A percentile compares a stretch with the other conserved stretches of the same genome.
Evolutionary conservation across 2,329 filamentous ascomycete species (phyloP).

Genomic region (Xylaria hypoxylon): DNA sequence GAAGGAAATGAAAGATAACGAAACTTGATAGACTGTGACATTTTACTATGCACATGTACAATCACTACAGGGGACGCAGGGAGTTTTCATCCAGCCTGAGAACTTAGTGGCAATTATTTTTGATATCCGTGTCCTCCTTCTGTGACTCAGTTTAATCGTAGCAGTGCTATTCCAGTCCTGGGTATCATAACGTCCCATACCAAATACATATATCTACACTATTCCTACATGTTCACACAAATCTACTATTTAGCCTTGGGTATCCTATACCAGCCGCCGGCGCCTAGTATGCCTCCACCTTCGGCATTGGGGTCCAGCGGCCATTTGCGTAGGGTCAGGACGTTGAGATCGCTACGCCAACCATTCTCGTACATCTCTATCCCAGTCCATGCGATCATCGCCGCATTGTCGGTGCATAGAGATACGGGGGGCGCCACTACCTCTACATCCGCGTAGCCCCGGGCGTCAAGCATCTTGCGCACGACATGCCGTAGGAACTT

Average conservation of each 20-base stretch:
- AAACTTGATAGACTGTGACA: conserved; percentile 40
- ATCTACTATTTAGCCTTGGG: neutral
- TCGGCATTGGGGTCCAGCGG: conserved; percentile 71
- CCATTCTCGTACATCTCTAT: conserved; percentile 91
- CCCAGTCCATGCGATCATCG: conserved; percentile 96
- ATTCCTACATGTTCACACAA: neutral
- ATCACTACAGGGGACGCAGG: conserved; percentile 34
- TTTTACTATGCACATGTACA: conserved; percentile 45
- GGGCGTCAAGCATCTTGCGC: conserved; percentile 67
- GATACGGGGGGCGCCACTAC: conserved; percentile 79
- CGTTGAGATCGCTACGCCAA: conserved; percentile 71
- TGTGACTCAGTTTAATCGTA: neutral
- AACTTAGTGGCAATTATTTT: neutral
- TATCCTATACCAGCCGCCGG: conserved; percentile 59
- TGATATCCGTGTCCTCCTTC: neutral
- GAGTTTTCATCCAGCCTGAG: neutral
- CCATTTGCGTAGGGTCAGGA: conserved; percentile 76
- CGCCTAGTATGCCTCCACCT: conserved; percentile 76
- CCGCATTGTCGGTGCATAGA: conserved; percentile 94
- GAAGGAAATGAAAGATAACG: neutral
- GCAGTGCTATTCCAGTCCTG: neutral
- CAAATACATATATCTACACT: conserved; percentile 20
- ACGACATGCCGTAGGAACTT: conserved; percentile 78
- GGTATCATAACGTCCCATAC: conserved; percentile 29
- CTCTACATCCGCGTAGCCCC: conserved; percentile 70